A percentile compares a stretch with the other conserved stretches of the same genome.
Conservation (phyloP, 2,329 filamentous ascomycete genomes). For the Trichoderma afroharzianum region DNA sequence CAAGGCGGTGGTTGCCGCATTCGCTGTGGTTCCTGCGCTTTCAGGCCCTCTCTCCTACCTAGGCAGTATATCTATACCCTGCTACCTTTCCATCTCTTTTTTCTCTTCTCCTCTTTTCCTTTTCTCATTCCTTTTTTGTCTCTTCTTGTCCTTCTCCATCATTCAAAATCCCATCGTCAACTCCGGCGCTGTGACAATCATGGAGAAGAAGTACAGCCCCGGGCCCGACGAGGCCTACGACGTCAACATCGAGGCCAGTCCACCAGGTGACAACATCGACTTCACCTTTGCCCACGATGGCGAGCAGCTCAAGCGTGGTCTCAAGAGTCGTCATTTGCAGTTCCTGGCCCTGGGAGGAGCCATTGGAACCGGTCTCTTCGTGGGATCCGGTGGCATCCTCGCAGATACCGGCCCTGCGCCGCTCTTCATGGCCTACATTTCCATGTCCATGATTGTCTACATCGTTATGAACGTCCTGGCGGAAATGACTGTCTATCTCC, state of each 20-base stretch:
- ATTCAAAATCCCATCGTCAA: neutral
- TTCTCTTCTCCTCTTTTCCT: neutral
- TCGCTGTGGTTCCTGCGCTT: neutral
- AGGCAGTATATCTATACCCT: conserved; percentile 1
- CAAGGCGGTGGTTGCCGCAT: neutral
- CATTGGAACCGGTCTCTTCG: conserved; percentile 62
- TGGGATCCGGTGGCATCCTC: conserved; percentile 57
- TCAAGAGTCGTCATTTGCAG: conserved; percentile 59
- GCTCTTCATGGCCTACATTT: conserved; percentile 64
- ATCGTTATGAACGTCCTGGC: conserved; percentile 52
- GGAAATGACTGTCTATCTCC: conserved; percentile 54
- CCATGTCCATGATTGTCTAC: conserved; percentile 53
- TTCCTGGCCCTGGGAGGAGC: conserved; percentile 56
- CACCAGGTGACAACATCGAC: conserved; percentile 27
- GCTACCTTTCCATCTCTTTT: neutral
- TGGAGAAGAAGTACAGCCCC: conserved; percentile 20
- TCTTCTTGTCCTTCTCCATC: neutral
- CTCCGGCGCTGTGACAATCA: conserved; percentile 18
- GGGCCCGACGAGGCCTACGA: conserved; percentile 24
- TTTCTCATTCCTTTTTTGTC: neutral
- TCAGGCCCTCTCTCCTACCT: neutral
- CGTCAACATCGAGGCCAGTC: conserved; percentile 27
- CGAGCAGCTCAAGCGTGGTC: conserved; percentile 50
- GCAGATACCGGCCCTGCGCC: conserved; percentile 59
- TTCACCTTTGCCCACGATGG: conserved; percentile 36